Evolutionary conservation across 306 rosid genomes (phyloP), one percentile per base, ranked within the genome.

Genomic region (Abrus pulchellus): DNA sequence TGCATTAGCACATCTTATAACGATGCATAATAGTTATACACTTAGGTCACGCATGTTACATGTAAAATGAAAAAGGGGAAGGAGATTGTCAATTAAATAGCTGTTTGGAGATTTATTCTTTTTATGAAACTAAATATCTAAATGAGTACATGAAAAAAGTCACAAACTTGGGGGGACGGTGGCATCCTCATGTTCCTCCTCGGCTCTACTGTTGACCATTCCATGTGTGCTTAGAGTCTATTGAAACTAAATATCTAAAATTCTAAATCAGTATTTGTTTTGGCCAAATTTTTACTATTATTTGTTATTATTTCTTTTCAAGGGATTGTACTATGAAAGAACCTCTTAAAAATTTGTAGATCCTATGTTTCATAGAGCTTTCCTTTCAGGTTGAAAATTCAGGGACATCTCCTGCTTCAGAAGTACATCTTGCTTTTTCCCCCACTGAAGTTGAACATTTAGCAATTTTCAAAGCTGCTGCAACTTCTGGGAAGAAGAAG

Each of bases 361-460:
- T 33, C 13, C 14, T 74, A 20, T 70, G 77, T 85, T 78, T 80
- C 77, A 76, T 54, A 29, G 72, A 61, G 74, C 59, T 75, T 86
- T 50, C 71, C 83, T 74, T 85, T 77, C 85, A 95, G 99, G 92
- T 92, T 74, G 98, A 95, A 83, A 90, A 95, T 78, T 48, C 61
- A 13, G 98, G 98, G 80, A 77, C 87, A 57, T 83, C 91, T 83
- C 85, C 97, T 76, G 87, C 89, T 78, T 90, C 93, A 34, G 94
- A 95, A 79, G 86, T 93, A 53, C 88, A 86, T 69, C 89, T 95
- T 85, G 89, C 99, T 12, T 93, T 95, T 80, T 90, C 98, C 41
- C 98, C 99, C 11, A 36, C 88, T 27, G 92, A 88, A 84, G 75
- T 79, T 64, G 93, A 93, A 88, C 96, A 79, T 85, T 83, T 95